Evolutionary conservation across 2,329 filamentous ascomycete genomes (phyloP), one percentile per base, ranked within the genome.

Genomic region (Aureobasidium sp.): DNA sequence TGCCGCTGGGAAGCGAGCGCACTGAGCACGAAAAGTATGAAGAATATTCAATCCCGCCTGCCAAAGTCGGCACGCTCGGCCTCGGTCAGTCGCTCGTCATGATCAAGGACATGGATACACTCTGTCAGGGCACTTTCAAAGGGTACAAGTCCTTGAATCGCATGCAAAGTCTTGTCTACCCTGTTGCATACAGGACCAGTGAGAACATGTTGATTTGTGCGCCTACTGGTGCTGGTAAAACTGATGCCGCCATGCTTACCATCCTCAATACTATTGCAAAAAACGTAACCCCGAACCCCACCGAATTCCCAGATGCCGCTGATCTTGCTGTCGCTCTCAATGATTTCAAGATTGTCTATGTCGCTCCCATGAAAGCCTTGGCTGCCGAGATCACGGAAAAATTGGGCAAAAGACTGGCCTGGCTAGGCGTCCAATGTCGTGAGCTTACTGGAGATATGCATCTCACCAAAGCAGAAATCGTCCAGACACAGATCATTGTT

Each of bases 161-260:
- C 24, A 98, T 98, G 94, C 93, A 98, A 72, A 97, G 90, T 67
- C 76, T 98, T 42, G 88, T 97, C 0, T 95, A 95, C 63, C 90
- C 90, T 1, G 88, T 98, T 4, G 93, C 90, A 0, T 97, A 98
- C 71, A 88, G 85, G 67, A 96, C 89, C 2, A 95, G 84, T 64
- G 93, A 98, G 71, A 98, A 98, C 61, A 96, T 98, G 91, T 80
- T 98, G 48, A 94, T 98, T 56, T 98, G 93, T 69, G 93, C 93
- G 19, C 93, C 93, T 4, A 98, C 93, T 51, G 93, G 93, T 71
- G 80, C 75, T 24, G 93, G 93, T 81, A 98, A 98, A 78, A 98
- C 93, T 1, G 93, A 98, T 70, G 93, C 91, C 25, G 94, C 93
- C 7, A 94, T 98, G 90, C 78, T 98, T 60, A 93, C 94, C 0